A percentile compares a stretch with the other conserved stretches of the same genome.
These are phyloP conservation scores for Flammula alnicola DNA, from an alignment of 1,284 basidiomycete genomes.

Conservation along the genomic window DNA sequence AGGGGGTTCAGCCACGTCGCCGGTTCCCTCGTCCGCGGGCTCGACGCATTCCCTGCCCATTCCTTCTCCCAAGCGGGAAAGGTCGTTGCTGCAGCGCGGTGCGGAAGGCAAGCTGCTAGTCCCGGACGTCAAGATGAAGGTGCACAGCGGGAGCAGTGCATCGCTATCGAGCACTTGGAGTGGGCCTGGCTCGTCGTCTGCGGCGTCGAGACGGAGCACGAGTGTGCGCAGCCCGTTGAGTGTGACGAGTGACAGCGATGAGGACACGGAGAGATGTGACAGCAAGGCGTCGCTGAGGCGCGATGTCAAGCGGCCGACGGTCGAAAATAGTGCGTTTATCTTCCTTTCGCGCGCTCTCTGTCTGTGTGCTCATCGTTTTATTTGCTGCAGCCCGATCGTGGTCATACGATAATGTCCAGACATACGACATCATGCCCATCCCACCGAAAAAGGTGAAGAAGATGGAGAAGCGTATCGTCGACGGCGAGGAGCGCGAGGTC, in stretches of 20 bases:
- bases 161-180: constrained; percentile 40
- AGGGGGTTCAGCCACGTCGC: constrained; percentile 27
- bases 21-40: constrained; percentile 29
- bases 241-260: constrained; percentile 33
- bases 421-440: constrained; percentile 66
- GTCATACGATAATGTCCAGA: constrained; percentile 72
- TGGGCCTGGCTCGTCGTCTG: constrained; percentile 22
- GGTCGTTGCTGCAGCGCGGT: constrained; percentile 54
- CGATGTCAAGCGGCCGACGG: constrained; percentile 29
- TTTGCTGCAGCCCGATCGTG: constrained; percentile 57
- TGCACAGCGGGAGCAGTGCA: constrained; percentile 43
- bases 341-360: neutral
- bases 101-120: constrained; percentile 71
- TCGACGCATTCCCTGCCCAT: constrained; percentile 34
- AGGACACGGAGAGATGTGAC: constrained; percentile 27
- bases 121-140: constrained; percentile 62
- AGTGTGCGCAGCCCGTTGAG: constrained; percentile 46
- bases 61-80: constrained; percentile 40
- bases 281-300: constrained; percentile 21
- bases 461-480: constrained; percentile 55
- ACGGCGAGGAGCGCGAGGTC: constrained; percentile 54
- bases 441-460: constrained; percentile 58
- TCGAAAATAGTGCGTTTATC: constrained; percentile 47
- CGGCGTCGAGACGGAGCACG: constrained; percentile 23
- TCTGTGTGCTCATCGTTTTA: constrained; percentile 16